These are phyloP conservation scores for Cokeromyces recurvatus DNA, from an alignment of 371 early-diverging fungal species.

Conservation along the genomic window DNA sequence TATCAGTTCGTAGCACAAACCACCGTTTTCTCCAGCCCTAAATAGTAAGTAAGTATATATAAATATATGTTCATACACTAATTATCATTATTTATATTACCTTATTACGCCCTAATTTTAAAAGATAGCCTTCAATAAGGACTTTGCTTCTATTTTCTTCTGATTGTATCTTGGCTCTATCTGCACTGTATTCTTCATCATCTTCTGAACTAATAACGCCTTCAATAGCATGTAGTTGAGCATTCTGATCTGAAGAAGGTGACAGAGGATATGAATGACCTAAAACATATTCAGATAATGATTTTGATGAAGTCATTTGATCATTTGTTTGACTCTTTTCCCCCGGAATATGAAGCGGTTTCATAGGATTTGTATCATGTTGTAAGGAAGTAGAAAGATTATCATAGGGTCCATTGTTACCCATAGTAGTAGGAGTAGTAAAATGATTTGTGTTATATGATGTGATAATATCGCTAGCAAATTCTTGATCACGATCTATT, in stretches of 20 bases:
- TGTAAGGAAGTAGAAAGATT: background rate
- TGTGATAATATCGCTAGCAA: constrained; percentile 37
- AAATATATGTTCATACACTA: no score
- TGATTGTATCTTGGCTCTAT: constrained; percentile 25
- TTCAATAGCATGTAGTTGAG: constrained; percentile 28
- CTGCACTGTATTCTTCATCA: constrained; percentile 38
- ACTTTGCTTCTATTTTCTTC: constrained; percentile 50
- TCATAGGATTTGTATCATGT: background rate
- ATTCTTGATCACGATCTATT: constrained; percentile 43
- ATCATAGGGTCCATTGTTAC: constrained; percentile 3
- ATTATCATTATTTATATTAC: no score
- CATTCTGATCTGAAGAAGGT: constrained; percentile 30
- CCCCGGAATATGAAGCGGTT: constrained; percentile 18
- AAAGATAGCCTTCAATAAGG: constrained; percentile 66
- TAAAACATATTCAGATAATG: constrained; percentile 22
- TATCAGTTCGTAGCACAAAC: constrained; percentile 78
- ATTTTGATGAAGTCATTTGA: background rate
- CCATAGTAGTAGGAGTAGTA: constrained; percentile 11
- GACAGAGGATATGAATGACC: constrained; percentile 40
- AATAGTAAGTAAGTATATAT: no score
- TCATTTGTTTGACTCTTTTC: constrained; percentile 2
- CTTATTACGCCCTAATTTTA: constrained; percentile 66
- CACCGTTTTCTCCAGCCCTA: constrained; percentile 81
- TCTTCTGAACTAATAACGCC: constrained; percentile 46
- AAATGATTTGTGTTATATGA: constrained; percentile 34